Base-by-base conservation (phyloP, 2,329 filamentous ascomycete genomes). In the Talaromyces sp. region DNA sequence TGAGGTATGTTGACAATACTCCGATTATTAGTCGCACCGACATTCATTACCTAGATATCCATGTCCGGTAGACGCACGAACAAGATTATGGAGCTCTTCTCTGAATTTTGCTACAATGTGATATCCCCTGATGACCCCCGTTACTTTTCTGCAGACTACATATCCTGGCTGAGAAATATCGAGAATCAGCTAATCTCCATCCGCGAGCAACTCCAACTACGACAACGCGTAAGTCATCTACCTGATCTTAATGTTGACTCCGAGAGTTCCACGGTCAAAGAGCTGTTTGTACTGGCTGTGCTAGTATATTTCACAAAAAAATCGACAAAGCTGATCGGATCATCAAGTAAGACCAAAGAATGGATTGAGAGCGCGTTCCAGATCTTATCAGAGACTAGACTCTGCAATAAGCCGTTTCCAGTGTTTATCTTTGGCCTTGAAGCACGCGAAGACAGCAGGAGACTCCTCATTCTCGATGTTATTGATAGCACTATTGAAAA, bases 401-500 rank as follows among this genome's bases (percentile, higher is more conserved):
- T 32, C 19, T 57, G 55, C 41, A 57, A 57, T 41, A 57, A 57
- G n/a, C 55, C 55, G n/a, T 57, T 57, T 32, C 27, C 55, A n/a
- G 50, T 49, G 26, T 13, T 57, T 57, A 32, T 57, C 10, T 57
- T 57, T 31, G 55, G 55, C 19, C 49, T 43, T n/a, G 41, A 57
- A 24, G 55, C 55, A 4, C 55, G 55, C 19, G 24, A 27, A 32
- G 55, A 57, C n/a, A 21, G 14, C 19, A 46, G 7, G 41, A 46
- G 41, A 46, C 3, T 10, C 17, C 13, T 53, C 9, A 27, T 58
- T 41, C 35, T 58, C 10, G 56, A 58, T 13, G n/a, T 58, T 53
- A 21, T 58, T 35, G 49, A 58, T 32, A 35, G 49, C 21, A 58
- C 49, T 3, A 41, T 21, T 21, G 35, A 26, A 21, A 41, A 50